Conservation (phyloP, 345 rosid species). For the Angophora floribunda region DNA sequence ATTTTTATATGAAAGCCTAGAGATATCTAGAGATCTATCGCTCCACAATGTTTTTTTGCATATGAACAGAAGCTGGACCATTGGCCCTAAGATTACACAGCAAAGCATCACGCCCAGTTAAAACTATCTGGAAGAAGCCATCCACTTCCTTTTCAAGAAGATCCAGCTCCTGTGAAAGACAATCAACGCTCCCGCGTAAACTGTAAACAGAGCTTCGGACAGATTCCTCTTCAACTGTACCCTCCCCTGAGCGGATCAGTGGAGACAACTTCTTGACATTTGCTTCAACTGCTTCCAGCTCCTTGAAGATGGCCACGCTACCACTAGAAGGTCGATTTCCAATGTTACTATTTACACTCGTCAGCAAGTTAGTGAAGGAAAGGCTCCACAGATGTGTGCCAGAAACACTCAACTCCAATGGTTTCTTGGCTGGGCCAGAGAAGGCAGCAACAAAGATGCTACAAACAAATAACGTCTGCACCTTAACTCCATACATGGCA, state of each 20-base stretch:
- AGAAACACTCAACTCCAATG: slow-evolving; percentile 41
- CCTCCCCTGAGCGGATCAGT: slow-evolving; percentile 44
- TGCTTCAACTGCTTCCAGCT: slow-evolving; percentile 51
- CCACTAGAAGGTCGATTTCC: slow-evolving; percentile 30
- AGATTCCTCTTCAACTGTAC: slow-evolving; percentile 11
- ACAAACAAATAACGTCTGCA: slow-evolving; percentile 63
- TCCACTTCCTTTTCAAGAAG: slow-evolving; percentile 60
- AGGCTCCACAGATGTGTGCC: slow-evolving; percentile 46
- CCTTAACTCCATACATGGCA: slow-evolving; percentile 86
- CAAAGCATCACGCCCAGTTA: slow-evolving; percentile 77
- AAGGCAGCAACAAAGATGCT: slow-evolving; percentile 66
- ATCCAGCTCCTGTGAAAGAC: slow-evolving; percentile 62
- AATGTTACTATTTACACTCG: slow-evolving; percentile 35
- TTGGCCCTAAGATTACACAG: slow-evolving; percentile 62
- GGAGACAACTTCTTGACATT: slow-evolving; percentile 52
- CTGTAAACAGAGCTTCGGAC: slow-evolving; percentile 26
- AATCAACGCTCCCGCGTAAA: slow-evolving; percentile 28
- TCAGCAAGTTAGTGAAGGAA: slow-evolving; percentile 47
- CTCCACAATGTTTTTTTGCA: slow-evolving; percentile 15
- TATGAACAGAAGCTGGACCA: slow-evolving; percentile 14
- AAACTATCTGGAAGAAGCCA: slow-evolving; percentile 64
- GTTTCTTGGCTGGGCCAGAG: slow-evolving; percentile 51
- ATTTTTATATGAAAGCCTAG: not conserved
- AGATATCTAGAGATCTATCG: slow-evolving; percentile 2
- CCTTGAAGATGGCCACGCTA: slow-evolving; percentile 38